Conservation (phyloP, 352 stramenopile genomes). For the Globisporangium ultimum region DNA sequence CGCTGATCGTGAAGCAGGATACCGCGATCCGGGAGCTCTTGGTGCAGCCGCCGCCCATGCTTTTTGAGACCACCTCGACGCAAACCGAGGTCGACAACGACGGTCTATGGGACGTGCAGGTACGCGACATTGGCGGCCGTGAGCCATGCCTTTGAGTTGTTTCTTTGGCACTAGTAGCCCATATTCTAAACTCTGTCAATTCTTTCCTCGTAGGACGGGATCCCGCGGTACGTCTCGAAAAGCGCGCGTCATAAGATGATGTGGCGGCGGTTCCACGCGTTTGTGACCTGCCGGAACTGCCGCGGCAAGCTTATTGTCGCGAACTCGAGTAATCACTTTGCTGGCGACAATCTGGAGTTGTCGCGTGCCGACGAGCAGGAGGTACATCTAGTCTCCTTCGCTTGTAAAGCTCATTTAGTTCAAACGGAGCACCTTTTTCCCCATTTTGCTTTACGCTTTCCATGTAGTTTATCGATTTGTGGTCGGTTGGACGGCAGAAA, state of each 20-base stretch:
- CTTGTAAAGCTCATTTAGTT: background rate
- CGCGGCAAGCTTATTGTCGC: constrained; percentile 40
- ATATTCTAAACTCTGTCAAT: background rate
- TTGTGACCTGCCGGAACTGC: constrained; percentile 68
- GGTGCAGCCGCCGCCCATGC: constrained; percentile 18
- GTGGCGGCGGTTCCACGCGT: constrained; percentile 71
- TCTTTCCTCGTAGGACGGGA: constrained; percentile 32
- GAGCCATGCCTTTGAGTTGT: too few relatives aligned
- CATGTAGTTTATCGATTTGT: constrained; percentile 60
- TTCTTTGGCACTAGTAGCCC: background rate
- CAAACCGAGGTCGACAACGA: constrained; percentile 73
- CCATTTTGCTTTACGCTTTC: background rate
- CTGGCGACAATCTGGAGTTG: background rate
- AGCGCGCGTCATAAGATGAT: constrained; percentile 37
- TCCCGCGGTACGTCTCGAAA: constrained; percentile 61
- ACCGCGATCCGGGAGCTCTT: constrained; percentile 41
- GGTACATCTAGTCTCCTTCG: constrained; percentile 4
- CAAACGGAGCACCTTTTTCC: too few relatives aligned
- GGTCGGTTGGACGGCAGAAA: constrained; percentile 38
- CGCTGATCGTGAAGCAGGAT: constrained; percentile 39
- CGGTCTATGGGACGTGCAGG: constrained; percentile 65
- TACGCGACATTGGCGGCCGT: constrained; percentile 2
- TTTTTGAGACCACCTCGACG: constrained; percentile 20
- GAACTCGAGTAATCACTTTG: background rate
- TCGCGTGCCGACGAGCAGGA: constrained; percentile 16